phyloP scores from a whole-genome alignment of 2,329 filamentous ascomycete species.

The Biscogniauxia marginata region DNA sequence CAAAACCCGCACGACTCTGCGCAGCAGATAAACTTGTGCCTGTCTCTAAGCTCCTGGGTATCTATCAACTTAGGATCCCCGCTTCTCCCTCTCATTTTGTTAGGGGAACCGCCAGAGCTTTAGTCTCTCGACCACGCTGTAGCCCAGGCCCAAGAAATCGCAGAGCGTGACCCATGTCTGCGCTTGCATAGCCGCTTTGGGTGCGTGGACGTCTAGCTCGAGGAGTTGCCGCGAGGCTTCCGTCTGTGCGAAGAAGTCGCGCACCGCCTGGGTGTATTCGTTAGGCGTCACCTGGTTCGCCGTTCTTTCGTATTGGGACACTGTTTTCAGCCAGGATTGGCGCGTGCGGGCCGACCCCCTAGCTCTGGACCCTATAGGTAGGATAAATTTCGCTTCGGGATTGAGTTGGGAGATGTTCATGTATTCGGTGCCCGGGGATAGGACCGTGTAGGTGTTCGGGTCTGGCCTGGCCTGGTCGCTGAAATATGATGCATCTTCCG shows the following conservation, averaged over 20 bases:
- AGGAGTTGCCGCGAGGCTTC: slow-evolving; percentile 12
- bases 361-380: slow-evolving; percentile 10
- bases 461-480: not conserved
- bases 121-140: slow-evolving; percentile 28
- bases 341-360: not conserved
- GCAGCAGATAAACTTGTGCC: too few relatives aligned
- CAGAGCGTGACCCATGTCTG: slow-evolving; percentile 28
- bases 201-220: slow-evolving; percentile 22
- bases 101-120: slow-evolving; percentile 26
- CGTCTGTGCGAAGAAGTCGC: slow-evolving; percentile 14
- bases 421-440: slow-evolving; percentile 16
- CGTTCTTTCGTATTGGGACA: not conserved
- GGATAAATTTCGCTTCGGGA: slow-evolving; percentile 26
- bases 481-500: slow-evolving; percentile 3
- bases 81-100: not conserved
- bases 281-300: not conserved
- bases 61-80: not conserved
- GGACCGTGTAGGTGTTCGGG: slow-evolving; percentile 20
- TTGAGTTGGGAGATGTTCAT: slow-evolving; percentile 16
- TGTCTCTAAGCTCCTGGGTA: too few relatives aligned
- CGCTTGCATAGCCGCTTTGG: slow-evolving; percentile 18
- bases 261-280: slow-evolving; percentile 9
- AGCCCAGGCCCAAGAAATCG: slow-evolving; percentile 28
- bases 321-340: slow-evolving; percentile 1
- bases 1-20: too few relatives aligned